Percentiles rank a stretch among this genome's conserved stretches.
Conservation (phyloP, 805 yeast genomes). For the Hyphopichia homilentoma region DNA sequence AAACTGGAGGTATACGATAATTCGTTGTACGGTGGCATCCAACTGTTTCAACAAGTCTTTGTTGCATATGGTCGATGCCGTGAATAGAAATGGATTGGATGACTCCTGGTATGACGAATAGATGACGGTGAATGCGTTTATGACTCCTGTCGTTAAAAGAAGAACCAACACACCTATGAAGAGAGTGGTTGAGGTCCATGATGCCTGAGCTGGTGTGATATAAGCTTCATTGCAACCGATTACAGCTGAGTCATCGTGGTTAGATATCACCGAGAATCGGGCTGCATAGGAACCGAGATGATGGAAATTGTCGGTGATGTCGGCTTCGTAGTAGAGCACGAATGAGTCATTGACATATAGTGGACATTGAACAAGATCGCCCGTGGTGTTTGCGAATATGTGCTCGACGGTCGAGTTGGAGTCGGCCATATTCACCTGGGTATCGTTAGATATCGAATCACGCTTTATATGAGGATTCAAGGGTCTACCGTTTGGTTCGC, state of each 20-base stretch:
- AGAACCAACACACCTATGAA: conserved; percentile 36
- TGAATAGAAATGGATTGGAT: conserved; percentile 45
- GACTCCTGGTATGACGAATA: conserved; percentile 59
- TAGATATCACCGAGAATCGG: conserved; percentile 37
- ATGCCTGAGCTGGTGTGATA: conserved; percentile 44
- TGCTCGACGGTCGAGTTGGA: conserved; percentile 15
- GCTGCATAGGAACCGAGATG: conserved; percentile 45
- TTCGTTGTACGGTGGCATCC: conserved; percentile 50
- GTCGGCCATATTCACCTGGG: conserved; percentile 4
- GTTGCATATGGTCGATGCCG: conserved; percentile 58
- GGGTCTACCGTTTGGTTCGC: background rate
- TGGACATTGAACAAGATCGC: conserved; percentile 29
- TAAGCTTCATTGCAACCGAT: conserved; percentile 47
- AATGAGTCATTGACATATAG: conserved; percentile 35
- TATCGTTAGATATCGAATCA: background rate
- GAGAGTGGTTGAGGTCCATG: conserved; percentile 29
- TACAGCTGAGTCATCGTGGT: conserved; percentile 28
- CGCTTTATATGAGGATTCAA: conserved; percentile 1
- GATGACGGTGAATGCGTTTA: conserved; percentile 40
- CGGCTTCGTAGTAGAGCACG: conserved; percentile 35
- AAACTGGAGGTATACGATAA: conserved; percentile 54
- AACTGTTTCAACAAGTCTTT: conserved; percentile 51
- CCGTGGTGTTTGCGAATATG: conserved; percentile 23
- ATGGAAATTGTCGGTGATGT: conserved; percentile 34
- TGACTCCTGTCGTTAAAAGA: conserved; percentile 36